Percentiles rank a stretch among this genome's conserved stretches.
phyloP scores from a whole-genome alignment of 805 yeast genomes.

The Candida koratica region DNA sequence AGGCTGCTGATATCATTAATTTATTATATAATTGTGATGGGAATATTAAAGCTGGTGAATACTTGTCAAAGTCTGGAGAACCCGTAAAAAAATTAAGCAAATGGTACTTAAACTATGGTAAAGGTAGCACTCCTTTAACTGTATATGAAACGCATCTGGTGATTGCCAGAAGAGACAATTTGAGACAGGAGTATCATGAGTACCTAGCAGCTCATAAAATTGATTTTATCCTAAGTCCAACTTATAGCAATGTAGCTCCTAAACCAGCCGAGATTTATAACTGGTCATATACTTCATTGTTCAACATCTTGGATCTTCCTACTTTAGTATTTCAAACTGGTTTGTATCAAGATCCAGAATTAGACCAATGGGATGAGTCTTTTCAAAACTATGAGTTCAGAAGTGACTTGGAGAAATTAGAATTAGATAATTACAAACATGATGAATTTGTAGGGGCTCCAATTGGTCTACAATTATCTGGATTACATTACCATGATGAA shows the following conservation, averaged over 20 bases:
- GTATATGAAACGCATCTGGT: slow-evolving; percentile 52
- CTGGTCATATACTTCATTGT: slow-evolving; percentile 78
- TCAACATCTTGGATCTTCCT: slow-evolving; percentile 70
- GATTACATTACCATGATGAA: slow-evolving; percentile 53
- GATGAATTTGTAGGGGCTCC: slow-evolving; percentile 50
- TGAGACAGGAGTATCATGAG: slow-evolving; percentile 55
- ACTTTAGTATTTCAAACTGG: slow-evolving; percentile 63
- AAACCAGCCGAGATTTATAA: slow-evolving; percentile 57
- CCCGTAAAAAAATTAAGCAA: slow-evolving; percentile 61
- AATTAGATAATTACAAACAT: slow-evolving; percentile 44
- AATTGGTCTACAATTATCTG: slow-evolving; percentile 49
- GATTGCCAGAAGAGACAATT: slow-evolving; percentile 51
- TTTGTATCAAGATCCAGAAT: slow-evolving; percentile 49
- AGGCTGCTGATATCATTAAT: slow-evolving; percentile 58
- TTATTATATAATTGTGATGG: slow-evolving; percentile 65
- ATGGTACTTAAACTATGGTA: slow-evolving; percentile 56
- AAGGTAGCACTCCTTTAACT: slow-evolving; percentile 46
- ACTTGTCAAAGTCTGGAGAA: slow-evolving; percentile 61
- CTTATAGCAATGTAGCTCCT: slow-evolving; percentile 67
- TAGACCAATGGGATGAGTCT: slow-evolving; percentile 46
- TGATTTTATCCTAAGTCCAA: slow-evolving; percentile 66
- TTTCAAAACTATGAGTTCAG: slow-evolving; percentile 36
- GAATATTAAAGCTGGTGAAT: slow-evolving; percentile 30
- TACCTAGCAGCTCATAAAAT: slow-evolving; percentile 50
- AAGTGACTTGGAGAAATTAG: slow-evolving; percentile 46